phyloP scores from a whole-genome alignment of 768 basidiomycete genomes.

The Termitomyces titanicus region DNA sequence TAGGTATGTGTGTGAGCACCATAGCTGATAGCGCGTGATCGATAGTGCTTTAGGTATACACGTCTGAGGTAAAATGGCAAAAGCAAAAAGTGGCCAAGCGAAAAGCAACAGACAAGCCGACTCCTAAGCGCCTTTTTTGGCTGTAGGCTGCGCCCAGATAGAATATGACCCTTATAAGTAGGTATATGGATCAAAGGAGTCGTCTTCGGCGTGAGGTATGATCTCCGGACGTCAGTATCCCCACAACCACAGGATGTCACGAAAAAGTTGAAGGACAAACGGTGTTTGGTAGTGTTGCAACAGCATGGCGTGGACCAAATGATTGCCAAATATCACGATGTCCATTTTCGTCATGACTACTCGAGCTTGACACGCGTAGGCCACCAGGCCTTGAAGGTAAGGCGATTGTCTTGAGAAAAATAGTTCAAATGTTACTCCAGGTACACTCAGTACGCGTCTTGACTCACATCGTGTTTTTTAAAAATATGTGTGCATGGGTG shows the following conservation, averaged over 20 bases:
- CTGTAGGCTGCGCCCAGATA: not conserved
- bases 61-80: not conserved
- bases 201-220: not conserved
- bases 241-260: not conserved
- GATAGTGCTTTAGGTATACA: constrained; percentile 4
- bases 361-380: constrained; percentile 1
- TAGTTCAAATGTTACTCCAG: not conserved
- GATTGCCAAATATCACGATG: constrained; percentile 8
- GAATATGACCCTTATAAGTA: not conserved
- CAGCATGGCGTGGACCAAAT: not conserved
- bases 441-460: not conserved
- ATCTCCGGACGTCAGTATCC: not conserved
- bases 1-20: constrained; percentile 32
- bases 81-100: not conserved
- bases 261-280: not conserved
- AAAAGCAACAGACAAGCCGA: not conserved
- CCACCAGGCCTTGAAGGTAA: not conserved
- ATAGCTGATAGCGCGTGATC: constrained; percentile 16
- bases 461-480: not conserved
- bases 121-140: not conserved
- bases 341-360: constrained; percentile 11
- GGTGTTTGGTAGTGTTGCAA: constrained; percentile 6
- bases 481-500: not conserved
- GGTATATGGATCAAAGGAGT: not conserved
- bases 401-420: not conserved